phyloP scores from a whole-genome alignment of 768 basidiomycete genomes.

The Trametes cubensis region DNA sequence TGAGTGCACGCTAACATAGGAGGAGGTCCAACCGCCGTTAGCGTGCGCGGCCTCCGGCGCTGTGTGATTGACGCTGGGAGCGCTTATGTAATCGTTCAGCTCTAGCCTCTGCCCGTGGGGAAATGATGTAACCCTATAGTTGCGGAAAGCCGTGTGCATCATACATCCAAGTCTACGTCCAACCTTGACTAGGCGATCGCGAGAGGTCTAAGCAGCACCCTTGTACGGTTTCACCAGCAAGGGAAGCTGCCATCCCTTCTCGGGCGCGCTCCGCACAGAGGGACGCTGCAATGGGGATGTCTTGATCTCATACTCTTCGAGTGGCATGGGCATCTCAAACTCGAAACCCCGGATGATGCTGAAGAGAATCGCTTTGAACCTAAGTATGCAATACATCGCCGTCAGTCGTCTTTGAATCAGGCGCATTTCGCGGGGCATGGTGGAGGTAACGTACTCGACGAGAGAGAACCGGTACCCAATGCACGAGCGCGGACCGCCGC shows the following conservation, averaged over 20 bases:
- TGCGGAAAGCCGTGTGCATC: too few species aligned
- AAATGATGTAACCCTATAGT: too few species aligned
- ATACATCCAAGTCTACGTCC: too few species aligned
- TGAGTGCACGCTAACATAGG: too few species aligned
- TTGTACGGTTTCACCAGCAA: slow-evolving; percentile 25
- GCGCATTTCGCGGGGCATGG: neutral
- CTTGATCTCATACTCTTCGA: slow-evolving; percentile 24
- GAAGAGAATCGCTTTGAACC: slow-evolving; percentile 38
- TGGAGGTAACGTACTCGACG: slow-evolving; percentile 45
- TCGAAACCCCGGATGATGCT: slow-evolving; percentile 35
- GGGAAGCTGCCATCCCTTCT: slow-evolving; percentile 28
- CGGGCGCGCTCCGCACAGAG: slow-evolving; percentile 14
- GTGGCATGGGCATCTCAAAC: slow-evolving; percentile 34
- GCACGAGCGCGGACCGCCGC: slow-evolving; percentile 65
- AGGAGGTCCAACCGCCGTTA: too few species aligned
- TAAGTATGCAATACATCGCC: neutral
- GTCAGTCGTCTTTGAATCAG: neutral
- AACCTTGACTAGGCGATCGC: too few species aligned
- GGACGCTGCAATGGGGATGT: slow-evolving; percentile 27
- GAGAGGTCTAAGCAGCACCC: neutral
- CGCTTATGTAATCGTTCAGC: too few species aligned
- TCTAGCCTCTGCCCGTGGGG: too few species aligned
- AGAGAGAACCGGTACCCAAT: slow-evolving; percentile 70
- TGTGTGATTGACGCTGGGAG: too few species aligned
- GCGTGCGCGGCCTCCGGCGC: too few species aligned